Base-by-base conservation (phyloP, 2,329 filamentous ascomycete genomes). In the Hypoxylon sp. region DNA sequence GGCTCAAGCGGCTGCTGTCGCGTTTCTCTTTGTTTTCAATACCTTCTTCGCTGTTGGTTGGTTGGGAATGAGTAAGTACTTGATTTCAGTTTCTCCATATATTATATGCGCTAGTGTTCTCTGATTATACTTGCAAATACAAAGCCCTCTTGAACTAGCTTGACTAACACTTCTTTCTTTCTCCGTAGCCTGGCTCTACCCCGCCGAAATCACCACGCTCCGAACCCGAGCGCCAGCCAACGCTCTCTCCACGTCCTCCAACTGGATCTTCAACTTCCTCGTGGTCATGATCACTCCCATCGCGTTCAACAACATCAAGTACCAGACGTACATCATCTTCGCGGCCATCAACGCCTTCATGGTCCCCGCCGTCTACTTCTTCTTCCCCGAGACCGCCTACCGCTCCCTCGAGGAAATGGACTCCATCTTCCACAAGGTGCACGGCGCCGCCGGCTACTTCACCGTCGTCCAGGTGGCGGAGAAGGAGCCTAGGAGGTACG, bases 391-490 rank as follows among this genome's bases (percentile, higher is more conserved):
- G 77, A 91, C 89, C 9, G 86, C 86, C 1, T 87, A 87, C 74
- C 83, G 89, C 43, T 87, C 85, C 1, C 83, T 91, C 19, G 89
- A 91, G 76, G 89, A 91, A 75, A 90, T 91, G 85, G 89, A 91
- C 72, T 80, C 78, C 71, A 89, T 90, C 73, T 90, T 90, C 79
- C 83, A 85, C 69, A 87, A 88, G 74, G 84, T 85, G 0, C 79
- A 80, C 21, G 85, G 86, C 2, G 67, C 68, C 68, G 71, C 68
- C 63, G 81, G 78, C 30, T 79, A 78, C 68, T 78, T 84, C 56
- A 75, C 77, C 14, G 80, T 84, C 11, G 83, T 85, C 11, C 65
- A 73, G 23, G 75, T 80, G 14, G 83, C 83, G 1, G 73, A 74
- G 34, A 75, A 84, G 5, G 86, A 88, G 77, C 87, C 87, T 0